Evolutionary conservation across 768 basidiomycete genomes (phyloP).

Genomic region (Leccinum barrowsii): DNA sequence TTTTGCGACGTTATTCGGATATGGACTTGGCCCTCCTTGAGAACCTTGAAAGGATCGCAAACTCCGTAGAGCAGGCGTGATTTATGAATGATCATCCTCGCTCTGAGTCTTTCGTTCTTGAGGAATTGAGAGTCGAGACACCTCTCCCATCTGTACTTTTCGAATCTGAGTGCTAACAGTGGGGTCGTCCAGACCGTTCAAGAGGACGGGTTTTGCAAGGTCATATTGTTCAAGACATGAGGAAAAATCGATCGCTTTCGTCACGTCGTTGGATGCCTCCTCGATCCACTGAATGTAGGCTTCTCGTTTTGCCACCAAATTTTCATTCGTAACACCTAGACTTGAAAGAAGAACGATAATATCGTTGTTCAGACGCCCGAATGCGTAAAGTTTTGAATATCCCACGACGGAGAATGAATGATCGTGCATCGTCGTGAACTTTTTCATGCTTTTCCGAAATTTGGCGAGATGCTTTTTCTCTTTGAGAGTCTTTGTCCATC

Average conservation of each 20-base stretch:
- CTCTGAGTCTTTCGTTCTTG: conserved; percentile 52
- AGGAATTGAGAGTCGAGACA: conserved; percentile 38
- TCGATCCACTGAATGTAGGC: conserved; percentile 59
- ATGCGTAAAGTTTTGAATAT: conserved; percentile 59
- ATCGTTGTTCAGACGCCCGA: conserved; percentile 67
- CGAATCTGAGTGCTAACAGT: conserved; percentile 41
- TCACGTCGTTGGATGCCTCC: conserved; percentile 43
- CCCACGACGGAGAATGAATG: conserved; percentile 66
- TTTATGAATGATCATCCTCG: conserved; percentile 58
- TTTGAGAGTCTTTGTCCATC: conserved; percentile 35
- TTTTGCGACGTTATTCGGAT: conserved; percentile 53
- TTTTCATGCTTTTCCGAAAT: conserved; percentile 69
- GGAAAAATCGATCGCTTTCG: conserved; percentile 53
- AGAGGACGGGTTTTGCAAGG: conserved; percentile 49
- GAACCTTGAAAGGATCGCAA: conserved; percentile 61
- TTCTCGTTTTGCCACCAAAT: conserved; percentile 51
- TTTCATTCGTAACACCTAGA: conserved; percentile 55
- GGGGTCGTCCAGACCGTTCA: conserved; percentile 51
- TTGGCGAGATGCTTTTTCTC: conserved; percentile 46
- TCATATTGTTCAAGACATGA: conserved; percentile 48
- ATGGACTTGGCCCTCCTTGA: conserved; percentile 63
- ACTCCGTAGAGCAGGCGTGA: conserved; percentile 64
- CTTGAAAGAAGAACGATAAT: conserved; percentile 64
- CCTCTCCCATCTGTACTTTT: conserved; percentile 45
- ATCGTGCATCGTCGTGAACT: conserved; percentile 54